A percentile compares a stretch with the other conserved stretches of the same genome.
phyloP scores from a whole-genome alignment of 352 stramenopile species.

The Thalassiosira exigua region DNA sequence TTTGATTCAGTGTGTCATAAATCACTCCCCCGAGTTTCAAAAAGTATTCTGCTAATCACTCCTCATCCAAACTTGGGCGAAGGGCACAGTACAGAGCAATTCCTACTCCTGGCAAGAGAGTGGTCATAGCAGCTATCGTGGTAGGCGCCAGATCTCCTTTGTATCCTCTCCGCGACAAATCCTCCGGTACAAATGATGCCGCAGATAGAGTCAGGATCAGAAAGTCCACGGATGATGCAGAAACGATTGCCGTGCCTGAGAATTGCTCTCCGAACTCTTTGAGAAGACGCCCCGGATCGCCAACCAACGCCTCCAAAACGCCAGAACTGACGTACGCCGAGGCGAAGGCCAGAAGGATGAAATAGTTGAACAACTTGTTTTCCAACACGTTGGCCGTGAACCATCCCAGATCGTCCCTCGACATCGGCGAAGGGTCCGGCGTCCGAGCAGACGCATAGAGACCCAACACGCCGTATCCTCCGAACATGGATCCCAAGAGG shows the following conservation, averaged over 20 bases:
- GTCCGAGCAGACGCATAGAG: constrained; percentile 63
- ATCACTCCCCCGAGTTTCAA: not conserved
- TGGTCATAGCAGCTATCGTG: constrained; percentile 48
- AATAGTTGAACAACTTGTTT: constrained; percentile 70
- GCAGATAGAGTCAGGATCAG: constrained; percentile 55
- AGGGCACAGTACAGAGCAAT: constrained; percentile 64
- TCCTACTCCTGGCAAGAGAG: constrained; percentile 63
- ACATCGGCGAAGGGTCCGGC: constrained; percentile 21
- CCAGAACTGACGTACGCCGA: constrained; percentile 41
- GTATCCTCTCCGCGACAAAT: constrained; percentile 56
- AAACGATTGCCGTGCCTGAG: constrained; percentile 53
- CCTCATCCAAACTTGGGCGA: constrained; percentile 57
- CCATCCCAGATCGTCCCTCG: constrained; percentile 57
- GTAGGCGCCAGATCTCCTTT: constrained; percentile 25
- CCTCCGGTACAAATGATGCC: constrained; percentile 62
- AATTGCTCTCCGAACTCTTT: constrained; percentile 47
- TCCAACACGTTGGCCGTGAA: constrained; percentile 73
- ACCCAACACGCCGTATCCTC: constrained; percentile 63
- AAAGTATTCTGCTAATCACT: constrained; percentile 1
- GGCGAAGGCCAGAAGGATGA: constrained; percentile 19
- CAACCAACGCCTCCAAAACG: constrained; percentile 27
- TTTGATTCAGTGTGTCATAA: no score
- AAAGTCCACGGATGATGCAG: constrained; percentile 66
- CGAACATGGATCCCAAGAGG: constrained; percentile 45
- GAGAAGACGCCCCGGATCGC: constrained; percentile 33